Percentiles rank a stretch among this genome's conserved stretches.
Evolutionary conservation across 2,329 filamentous ascomycete genomes (phyloP).

Genomic region (Akanthomyces uredinophilus): DNA sequence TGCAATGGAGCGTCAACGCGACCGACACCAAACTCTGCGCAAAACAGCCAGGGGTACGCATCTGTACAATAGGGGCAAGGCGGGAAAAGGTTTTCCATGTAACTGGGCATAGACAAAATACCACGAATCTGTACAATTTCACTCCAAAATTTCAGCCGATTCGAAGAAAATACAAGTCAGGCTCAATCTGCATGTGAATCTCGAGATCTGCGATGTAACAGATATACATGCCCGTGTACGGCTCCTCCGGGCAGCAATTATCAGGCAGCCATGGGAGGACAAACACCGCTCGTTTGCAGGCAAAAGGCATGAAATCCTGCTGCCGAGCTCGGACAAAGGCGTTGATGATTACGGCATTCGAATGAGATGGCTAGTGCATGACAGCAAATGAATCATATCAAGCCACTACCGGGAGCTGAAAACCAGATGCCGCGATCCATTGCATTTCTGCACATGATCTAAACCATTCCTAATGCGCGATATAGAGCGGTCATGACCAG

Average conservation of each 20-base stretch:
- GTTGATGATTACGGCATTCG: not conserved
- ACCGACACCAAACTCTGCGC: not conserved
- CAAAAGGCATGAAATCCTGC: not conserved
- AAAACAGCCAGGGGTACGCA: slow-evolving; percentile 3
- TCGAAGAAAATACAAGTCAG: not conserved
- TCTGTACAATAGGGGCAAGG: slow-evolving; percentile 3
- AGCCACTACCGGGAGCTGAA: not conserved
- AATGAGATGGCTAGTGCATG: not conserved
- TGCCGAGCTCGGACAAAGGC: not conserved
- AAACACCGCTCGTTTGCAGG: not conserved
- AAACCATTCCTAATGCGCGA: not conserved
- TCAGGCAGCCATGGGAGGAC: not conserved
- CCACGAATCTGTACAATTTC: not conserved
- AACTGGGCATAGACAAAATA: slow-evolving; percentile 12
- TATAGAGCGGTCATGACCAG: not conserved
- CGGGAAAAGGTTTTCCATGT: not conserved
- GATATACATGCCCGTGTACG: too few relatives aligned
- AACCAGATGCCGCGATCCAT: not conserved
- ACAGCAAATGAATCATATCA: not conserved
- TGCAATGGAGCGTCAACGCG: not conserved
- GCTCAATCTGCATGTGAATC: not conserved
- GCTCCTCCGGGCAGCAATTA: not conserved
- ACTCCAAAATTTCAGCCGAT: not conserved
- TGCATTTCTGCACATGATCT: slow-evolving; percentile 6
- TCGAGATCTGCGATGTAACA: not conserved